Base-by-base conservation (phyloP, 495 filamentous ascomycete species). In the Podospora conica region DNA sequence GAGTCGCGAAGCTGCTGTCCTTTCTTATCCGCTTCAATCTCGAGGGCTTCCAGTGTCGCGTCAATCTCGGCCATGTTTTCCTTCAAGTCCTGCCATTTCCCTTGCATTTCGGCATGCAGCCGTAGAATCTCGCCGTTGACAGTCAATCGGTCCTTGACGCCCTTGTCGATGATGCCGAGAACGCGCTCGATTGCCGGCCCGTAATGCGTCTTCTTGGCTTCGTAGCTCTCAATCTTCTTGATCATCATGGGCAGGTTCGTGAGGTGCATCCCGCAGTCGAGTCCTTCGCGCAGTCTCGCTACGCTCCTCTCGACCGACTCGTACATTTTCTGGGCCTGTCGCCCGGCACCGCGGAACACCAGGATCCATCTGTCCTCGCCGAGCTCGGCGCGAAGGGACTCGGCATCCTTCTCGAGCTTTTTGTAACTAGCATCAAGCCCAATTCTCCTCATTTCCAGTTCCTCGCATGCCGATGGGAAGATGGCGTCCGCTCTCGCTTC, bases 361-460 rank as follows among this genome's bases (percentile, higher is more conserved):
- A 95, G 80, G 58, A 98, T 88, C 95, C 95, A 98, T 27, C 91
- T 86, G 70, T 98, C 95, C 73, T 98, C 95, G 21, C 91, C 91
- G 18, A 98, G 83, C 73, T 98, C 95, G 72, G 89, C 88, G 62
- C 91, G 83, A 53, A 98, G 76, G 28, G 89, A 85, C 69, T 98
- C 92, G 3, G 94, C 93, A 71, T 98, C 94, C 40, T 82, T 82
- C 74, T 97, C 89, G 3, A 98, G 86, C 68, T 86, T 88, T 75
- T 87, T 89, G 82, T 92, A 97, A 66, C 83, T 87, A 33, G 81
- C 86, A 67, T 97, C 93, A 9, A 98, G 80, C 23, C 82, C 81
- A 0, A 80, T 80, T 68, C 87, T 84, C 63, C 91, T 82, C 59
- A 86, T 85, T 60, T 93, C 89, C 12, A 98, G 80, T 74, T 98